Base-by-base conservation (phyloP, 345 rosid species). In the Camelina laxa region DNA sequence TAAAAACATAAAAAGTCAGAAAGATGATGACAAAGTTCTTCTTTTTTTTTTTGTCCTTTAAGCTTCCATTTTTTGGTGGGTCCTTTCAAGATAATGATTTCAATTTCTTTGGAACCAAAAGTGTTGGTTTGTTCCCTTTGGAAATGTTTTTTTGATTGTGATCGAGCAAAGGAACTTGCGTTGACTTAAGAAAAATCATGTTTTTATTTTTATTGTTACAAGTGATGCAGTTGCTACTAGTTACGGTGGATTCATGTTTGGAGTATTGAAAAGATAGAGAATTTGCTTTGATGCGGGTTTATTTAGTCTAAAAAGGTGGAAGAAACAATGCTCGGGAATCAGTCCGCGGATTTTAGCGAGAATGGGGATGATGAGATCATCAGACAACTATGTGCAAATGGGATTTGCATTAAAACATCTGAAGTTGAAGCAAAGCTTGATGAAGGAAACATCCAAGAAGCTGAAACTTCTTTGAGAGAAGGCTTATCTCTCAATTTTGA, bases 381-480 rank as follows among this genome's bases (percentile, higher is more conserved):
- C 24, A 79, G 87, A 63, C 81, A 91, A 64, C 44, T 94, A 12
- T 82, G 81, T 51, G 96, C 92, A 38, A 94, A 94, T 82, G 98
- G 98, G 42, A 50, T 70, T 55, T 81, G 82, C 69, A 85, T 91
- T 82, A 83, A 82, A 81, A 79, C 92, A 30, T 39, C 80, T n/a
- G 93, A 87, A 49, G 91, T 91, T 14, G 98, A 94, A 84, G 91
- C 97, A 16, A 90, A 91, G 74, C 93, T 91, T 65, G 95, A 94
- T 81, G 86, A 84, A 71, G 97, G 96, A 66, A 91, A 94, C 57
- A 91, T 94, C 75, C 85, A 88, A 63, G 96, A 91, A 73, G 98
- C 98, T 9, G 98, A 94, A 80, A 88, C 93, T 70, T 94, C 95
- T 49, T 75, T 94, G 21, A 86, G 97, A 49, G 97, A 91, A 82